Evolutionary conservation across 257 asterid species (phyloP), one percentile per base, ranked within the genome.

Genomic region (Cynanchum wilfordii): DNA sequence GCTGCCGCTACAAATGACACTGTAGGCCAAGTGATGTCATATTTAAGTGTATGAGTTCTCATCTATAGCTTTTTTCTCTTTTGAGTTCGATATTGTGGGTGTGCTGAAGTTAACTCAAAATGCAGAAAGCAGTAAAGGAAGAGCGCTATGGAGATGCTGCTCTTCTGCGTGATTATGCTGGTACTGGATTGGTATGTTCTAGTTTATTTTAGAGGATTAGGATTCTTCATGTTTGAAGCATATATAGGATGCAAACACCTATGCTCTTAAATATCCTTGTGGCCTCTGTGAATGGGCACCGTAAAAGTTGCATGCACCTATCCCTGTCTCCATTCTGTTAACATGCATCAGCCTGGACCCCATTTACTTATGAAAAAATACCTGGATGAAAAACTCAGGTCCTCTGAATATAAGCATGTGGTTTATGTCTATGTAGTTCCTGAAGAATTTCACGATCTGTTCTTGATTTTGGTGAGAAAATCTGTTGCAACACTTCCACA

Each of bases 71-170:
- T 54, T 54, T 40, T 33, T 49, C 13, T 65, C 59, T 60, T 27
- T 55, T 57, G n/a, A 8, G 27, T 51, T 59, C 13, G 73, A 59
- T 24, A 66, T 66, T 74, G 57, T n/a, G 25, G 54, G 49, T 40
- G 13, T 64, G 27, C 49, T 36, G 68, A 33, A 7, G 7, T 62
- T 33, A 2, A 36, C 12, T 62, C 50, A 36, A 66, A 75, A 44
- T 85, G 83, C 94, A 94, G 99, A 91, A 85, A 83, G 88, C 76
- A 59, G 87, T 94, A 56, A 86, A 81, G 80, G 98, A 90, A 79
- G 99, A 94, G 83, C 84, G 80, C 24, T 94, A 89, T 44, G 78
- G 80, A 19, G 98, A 94, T 83, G 99, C 99, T 81, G 89, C 95
- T 57, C 81, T 87, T 74, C 69, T 91, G 71, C 93, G 99, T 77